phyloP scores from a whole-genome alignment of 495 filamentous ascomycete genomes.

The Aspergillus steynii region DNA sequence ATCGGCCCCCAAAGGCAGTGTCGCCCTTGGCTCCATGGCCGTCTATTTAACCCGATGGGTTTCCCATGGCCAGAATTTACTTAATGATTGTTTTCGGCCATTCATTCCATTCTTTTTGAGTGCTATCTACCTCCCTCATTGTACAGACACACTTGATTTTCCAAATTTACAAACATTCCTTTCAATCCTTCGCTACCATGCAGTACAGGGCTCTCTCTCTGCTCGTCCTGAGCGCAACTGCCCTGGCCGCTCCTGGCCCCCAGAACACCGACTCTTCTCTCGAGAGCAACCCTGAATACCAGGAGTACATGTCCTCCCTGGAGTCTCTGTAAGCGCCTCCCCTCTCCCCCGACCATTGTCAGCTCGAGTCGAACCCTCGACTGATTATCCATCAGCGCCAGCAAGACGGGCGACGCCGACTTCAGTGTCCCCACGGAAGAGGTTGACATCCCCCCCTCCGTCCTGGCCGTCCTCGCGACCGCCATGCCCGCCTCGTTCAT shows the following conservation, averaged over 20 bases:
- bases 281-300: not conserved
- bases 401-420: constrained; percentile 1
- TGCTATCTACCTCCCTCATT: not conserved
- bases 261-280: not conserved
- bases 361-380: not conserved
- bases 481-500: constrained; percentile 16
- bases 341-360: not conserved
- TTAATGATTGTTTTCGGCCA: not conserved
- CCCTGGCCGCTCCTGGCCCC: constrained; percentile 17
- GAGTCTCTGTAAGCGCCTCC: constrained; percentile 6
- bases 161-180: not conserved
- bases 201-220: constrained; percentile 13
- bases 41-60: not conserved
- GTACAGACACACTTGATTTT: not conserved
- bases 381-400: not conserved
- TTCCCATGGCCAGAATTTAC: not conserved
- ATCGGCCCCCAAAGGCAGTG: not conserved
- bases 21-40: not conserved
- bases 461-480: constrained; percentile 19
- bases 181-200: not conserved
- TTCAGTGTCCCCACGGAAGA: constrained; percentile 7
- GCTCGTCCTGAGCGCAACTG: constrained; percentile 16
- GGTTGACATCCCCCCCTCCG: constrained; percentile 16
- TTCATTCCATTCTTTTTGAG: not conserved
- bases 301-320: constrained; percentile 3